Percentiles rank a stretch among this genome's conserved stretches.
Conservation (phyloP, 1,139 yeast species). For the Pichia norvegensis region DNA sequence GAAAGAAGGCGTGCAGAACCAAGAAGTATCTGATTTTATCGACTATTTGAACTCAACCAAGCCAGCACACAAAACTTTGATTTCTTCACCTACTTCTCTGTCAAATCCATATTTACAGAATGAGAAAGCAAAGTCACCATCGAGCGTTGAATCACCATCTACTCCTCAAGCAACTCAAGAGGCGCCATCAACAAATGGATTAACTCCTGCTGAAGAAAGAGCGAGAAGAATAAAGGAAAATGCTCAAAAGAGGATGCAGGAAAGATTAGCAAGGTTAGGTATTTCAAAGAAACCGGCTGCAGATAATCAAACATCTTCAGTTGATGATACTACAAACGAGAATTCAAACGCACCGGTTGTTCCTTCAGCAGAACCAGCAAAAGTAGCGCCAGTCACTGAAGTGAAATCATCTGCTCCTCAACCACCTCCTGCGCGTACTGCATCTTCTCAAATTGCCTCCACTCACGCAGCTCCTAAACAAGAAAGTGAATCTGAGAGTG, state of each 20-base stretch:
- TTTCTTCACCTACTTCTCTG: slow-evolving; percentile 6
- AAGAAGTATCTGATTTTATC: slow-evolving; percentile 57
- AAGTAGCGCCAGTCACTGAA: neutral
- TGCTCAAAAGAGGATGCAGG: slow-evolving; percentile 86
- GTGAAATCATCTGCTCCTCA: slow-evolving; percentile 13
- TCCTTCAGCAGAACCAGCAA: neutral
- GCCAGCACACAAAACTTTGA: slow-evolving; percentile 22
- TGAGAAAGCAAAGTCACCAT: neutral
- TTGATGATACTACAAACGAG: neutral
- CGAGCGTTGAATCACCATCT: neutral
- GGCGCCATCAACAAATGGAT: slow-evolving; percentile 13
- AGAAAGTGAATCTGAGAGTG: slow-evolving; percentile 5
- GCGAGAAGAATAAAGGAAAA: slow-evolving; percentile 83
- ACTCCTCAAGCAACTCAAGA: neutral
- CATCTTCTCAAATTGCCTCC: neutral
- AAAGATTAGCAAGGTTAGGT: slow-evolving; percentile 80
- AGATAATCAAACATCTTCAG: slow-evolving; percentile 29
- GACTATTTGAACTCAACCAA: slow-evolving; percentile 38
- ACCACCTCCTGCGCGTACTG: slow-evolving; percentile 1
- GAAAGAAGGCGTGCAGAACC: slow-evolving; percentile 69
- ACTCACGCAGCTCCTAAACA: neutral
- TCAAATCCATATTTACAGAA: slow-evolving; percentile 9
- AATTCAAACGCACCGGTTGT: neutral
- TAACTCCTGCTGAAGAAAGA: slow-evolving; percentile 47
- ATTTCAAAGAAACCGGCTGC: slow-evolving; percentile 27